Evolutionary conservation across 306 rosid genomes (phyloP), one percentile per base, ranked within the genome.

Genomic region (Dalbergia cochinchinensis): DNA sequence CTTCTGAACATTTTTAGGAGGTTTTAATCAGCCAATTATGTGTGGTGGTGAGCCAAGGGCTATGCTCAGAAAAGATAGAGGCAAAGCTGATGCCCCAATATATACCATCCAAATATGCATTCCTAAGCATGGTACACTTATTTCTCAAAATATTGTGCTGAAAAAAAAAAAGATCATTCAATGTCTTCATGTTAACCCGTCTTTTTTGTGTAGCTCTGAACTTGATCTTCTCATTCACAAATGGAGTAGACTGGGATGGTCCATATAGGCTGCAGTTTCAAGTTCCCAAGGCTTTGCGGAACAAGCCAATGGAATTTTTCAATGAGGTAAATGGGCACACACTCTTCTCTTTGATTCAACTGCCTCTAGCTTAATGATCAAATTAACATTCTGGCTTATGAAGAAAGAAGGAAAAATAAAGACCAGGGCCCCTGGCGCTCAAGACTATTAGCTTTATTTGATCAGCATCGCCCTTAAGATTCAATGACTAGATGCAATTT

Each of bases 11-110:
- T 68, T 26, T 81, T 65, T 83, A 95, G 99, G 99, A 75, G 99
- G 98, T 7, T 94, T 94, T 83, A 94, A 94, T 84, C 99, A 94
- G 87, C 97, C 99, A 50, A 91, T 92, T 55, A 95, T 95, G 98
- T 95, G 99, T 19, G 94, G 98, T 18, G 96, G 97, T 47, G 97
- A 94, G 74, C 97, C 99, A 31, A 92, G 99, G 81, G 97, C 69
- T 55, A 94, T 92, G 98, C 89, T 87, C 10, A 86, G 73, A 35
- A 95, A 87, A 86, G 81, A 79, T 77, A 72, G 97, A 71, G 99
- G 99, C 85, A 95, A 90, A 83, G 98, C 98, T 58, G 99, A 95
- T 88, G 78, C 81, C 3, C 94, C 99, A 33, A 74, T 95, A 7
- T 95, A 89, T 55, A 69, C 85, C 81, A 92, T 95, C 83, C 98